Conservation (phyloP, 2,329 filamentous ascomycete species). For the Stromatinia cepivora region DNA sequence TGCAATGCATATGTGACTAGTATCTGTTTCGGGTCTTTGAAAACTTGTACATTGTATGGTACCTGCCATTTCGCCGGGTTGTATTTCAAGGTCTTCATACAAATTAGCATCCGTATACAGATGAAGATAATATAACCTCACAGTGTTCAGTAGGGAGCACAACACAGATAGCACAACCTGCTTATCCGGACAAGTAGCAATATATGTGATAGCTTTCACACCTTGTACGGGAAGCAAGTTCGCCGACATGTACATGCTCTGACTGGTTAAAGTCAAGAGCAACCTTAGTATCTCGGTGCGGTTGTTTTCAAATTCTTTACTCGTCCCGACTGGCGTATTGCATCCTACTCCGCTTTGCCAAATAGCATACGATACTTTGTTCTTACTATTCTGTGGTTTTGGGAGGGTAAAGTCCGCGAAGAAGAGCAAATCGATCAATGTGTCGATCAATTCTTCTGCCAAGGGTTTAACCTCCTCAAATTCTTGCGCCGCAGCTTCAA, state of each 20-base stretch:
- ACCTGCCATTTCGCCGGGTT: constrained; percentile 93
- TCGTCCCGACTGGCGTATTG: constrained; percentile 83
- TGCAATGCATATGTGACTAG: constrained; percentile 87
- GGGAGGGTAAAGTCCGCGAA: constrained; percentile 88
- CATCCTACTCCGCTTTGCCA: constrained; percentile 98
- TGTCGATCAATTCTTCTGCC: constrained; percentile 90
- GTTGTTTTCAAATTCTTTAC: constrained; percentile 90
- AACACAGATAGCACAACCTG: constrained; percentile 86
- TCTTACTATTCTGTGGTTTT: constrained; percentile 65
- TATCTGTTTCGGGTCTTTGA: constrained; percentile 86
- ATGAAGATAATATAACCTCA: constrained; percentile 47
- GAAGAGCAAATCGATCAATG: constrained; percentile 85
- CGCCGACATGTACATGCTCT: constrained; percentile 89
- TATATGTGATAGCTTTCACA: constrained; percentile 81
- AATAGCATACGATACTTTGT: constrained; percentile 87
- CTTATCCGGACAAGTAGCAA: constrained; percentile 85
- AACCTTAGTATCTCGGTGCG: constrained; percentile 85
- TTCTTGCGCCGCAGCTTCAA: constrained; percentile 55
- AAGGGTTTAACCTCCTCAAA: constrained; percentile 84
- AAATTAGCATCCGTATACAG: constrained; percentile 18
- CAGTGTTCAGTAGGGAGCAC: constrained; percentile 92
- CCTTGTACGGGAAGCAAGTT: constrained; percentile 78
- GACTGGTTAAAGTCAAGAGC: constrained; percentile 80
- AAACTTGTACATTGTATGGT: constrained; percentile 89
- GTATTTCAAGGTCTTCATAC: constrained; percentile 80